A percentile compares a stretch with the other conserved stretches of the same genome.
Conservation (phyloP, 2,329 filamentous ascomycete genomes). For the Neofusicoccum sp. region DNA sequence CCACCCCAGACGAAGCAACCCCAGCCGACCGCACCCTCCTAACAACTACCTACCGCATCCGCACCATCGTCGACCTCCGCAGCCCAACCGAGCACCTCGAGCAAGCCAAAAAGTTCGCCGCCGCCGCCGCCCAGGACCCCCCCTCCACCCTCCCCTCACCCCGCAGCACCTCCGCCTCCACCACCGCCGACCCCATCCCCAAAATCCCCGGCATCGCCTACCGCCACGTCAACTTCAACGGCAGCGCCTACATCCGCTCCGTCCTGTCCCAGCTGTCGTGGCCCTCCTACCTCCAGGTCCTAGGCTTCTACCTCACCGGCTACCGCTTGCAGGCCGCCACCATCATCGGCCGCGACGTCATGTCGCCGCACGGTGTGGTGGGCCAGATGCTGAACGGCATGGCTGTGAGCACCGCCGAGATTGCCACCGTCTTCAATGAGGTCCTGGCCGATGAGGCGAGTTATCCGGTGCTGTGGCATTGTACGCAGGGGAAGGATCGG, state of each 20-base stretch:
- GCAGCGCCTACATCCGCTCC: slow-evolving; percentile 67
- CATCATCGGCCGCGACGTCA: slow-evolving; percentile 69
- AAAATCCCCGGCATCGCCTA: slow-evolving; percentile 68
- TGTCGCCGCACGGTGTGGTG: slow-evolving; percentile 71
- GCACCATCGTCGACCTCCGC: slow-evolving; percentile 76
- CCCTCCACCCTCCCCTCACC: slow-evolving; percentile 30
- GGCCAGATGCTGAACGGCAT: slow-evolving; percentile 72
- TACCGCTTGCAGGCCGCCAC: slow-evolving; percentile 70
- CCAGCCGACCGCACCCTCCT: slow-evolving; percentile 64
- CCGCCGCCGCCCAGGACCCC: slow-evolving; percentile 31
- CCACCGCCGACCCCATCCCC: slow-evolving; percentile 52
- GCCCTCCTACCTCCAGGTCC: slow-evolving; percentile 64
- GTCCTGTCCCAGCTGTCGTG: slow-evolving; percentile 70
- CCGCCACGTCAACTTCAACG: slow-evolving; percentile 72
- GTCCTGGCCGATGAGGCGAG: slow-evolving; percentile 51
- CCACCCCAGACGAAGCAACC: slow-evolving; percentile 67
- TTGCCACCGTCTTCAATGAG: slow-evolving; percentile 55
- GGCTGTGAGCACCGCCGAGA: slow-evolving; percentile 65
- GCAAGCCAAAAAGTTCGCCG: slow-evolving; percentile 64
- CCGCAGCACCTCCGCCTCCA: slow-evolving; percentile 41
- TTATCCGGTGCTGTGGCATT: slow-evolving; percentile 74
- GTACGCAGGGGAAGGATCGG: slow-evolving; percentile 87
- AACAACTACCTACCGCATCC: slow-evolving; percentile 62
- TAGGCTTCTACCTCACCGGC: slow-evolving; percentile 65
- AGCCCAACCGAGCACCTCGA: slow-evolving; percentile 76